Evolutionary conservation across 1,284 basidiomycete genomes (phyloP).

Genomic region (Fomitopsis pinicola): DNA sequence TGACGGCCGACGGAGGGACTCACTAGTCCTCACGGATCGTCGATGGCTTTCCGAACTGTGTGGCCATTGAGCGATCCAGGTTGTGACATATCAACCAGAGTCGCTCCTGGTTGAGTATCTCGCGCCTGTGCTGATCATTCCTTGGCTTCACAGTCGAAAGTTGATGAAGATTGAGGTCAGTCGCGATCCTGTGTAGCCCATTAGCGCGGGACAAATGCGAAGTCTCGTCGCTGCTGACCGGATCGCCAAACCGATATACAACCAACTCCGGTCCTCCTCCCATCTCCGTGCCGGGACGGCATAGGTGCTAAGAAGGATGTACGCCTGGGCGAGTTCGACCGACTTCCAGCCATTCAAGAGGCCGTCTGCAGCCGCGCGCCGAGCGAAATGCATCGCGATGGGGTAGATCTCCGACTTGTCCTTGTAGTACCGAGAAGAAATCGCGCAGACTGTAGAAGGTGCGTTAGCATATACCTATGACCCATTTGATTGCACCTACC

Average conservation of each 20-base stretch:
- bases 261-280: slow-evolving; percentile 82
- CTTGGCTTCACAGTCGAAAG: slow-evolving; percentile 52
- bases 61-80: slow-evolving; percentile 76
- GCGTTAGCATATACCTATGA: not conserved
- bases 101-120: slow-evolving; percentile 75
- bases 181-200: slow-evolving; percentile 53
- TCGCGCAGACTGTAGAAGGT: slow-evolving; percentile 58
- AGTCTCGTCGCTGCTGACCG: slow-evolving; percentile 36
- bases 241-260: slow-evolving; percentile 78
- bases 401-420: slow-evolving; percentile 79
- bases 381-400: slow-evolving; percentile 84
- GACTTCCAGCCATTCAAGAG: slow-evolving; percentile 77
- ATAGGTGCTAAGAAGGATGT: slow-evolving; percentile 75
- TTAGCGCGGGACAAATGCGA: not conserved
- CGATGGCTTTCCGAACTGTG: slow-evolving; percentile 84
- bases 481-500: slow-evolving; percentile 41
- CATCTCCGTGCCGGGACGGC: slow-evolving; percentile 73
- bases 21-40: slow-evolving; percentile 84
- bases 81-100: slow-evolving; percentile 89
- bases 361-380: slow-evolving; percentile 73
- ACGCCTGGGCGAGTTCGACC: slow-evolving; percentile 54
- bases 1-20: slow-evolving; percentile 21
- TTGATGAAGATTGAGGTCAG: slow-evolving; percentile 81
- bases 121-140: slow-evolving; percentile 69
- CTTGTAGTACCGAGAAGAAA: slow-evolving; percentile 70